Percentiles rank a stretch among this genome's conserved stretches.
These are phyloP conservation scores for Physaria fendleri DNA, from an alignment of 345 rosid species.

Conservation along the genomic window DNA sequence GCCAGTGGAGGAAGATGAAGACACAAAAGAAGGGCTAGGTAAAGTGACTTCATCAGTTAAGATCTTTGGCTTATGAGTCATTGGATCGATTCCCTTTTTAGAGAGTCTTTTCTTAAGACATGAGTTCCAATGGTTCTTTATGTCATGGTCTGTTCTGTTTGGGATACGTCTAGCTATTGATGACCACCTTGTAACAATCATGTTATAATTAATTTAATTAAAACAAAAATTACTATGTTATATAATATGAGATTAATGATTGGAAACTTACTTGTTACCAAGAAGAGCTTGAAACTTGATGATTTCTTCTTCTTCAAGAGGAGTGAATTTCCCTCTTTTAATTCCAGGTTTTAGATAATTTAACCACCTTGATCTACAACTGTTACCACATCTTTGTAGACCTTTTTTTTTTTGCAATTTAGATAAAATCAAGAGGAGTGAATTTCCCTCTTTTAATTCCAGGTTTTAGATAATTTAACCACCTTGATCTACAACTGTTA, in stretches of 20 bases:
- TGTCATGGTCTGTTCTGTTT: slow-evolving; percentile 32
- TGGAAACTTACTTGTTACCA: slow-evolving; percentile 18
- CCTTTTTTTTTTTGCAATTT: slow-evolving; percentile 2
- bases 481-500: slow-evolving; percentile 29
- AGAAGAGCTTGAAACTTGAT: slow-evolving; percentile 17
- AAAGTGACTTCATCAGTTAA: background rate
- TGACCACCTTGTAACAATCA: slow-evolving; percentile 27
- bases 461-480: slow-evolving; percentile 30
- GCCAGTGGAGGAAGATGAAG: background rate
- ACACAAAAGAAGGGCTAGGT: background rate
- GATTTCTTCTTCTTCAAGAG: slow-evolving; percentile 25
- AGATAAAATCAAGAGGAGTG: background rate
- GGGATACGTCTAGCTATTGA: slow-evolving; percentile 27
- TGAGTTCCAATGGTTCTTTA: slow-evolving; percentile 35
- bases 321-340: slow-evolving; percentile 25
- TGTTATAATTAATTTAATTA: background rate
- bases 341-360: slow-evolving; percentile 31
- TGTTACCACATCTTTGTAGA: slow-evolving; percentile 31
- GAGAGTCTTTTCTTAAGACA: slow-evolving; percentile 27
- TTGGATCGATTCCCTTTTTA: slow-evolving; percentile 26
- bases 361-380: slow-evolving; percentile 30
- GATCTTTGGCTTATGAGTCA: slow-evolving; percentile 20
- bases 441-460: slow-evolving; percentile 30
- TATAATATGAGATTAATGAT: background rate
- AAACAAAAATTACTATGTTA: background rate